Evolutionary conservation across 148 eudicot species (phyloP).

Genomic region (Fagopyrum homotropicum): DNA sequence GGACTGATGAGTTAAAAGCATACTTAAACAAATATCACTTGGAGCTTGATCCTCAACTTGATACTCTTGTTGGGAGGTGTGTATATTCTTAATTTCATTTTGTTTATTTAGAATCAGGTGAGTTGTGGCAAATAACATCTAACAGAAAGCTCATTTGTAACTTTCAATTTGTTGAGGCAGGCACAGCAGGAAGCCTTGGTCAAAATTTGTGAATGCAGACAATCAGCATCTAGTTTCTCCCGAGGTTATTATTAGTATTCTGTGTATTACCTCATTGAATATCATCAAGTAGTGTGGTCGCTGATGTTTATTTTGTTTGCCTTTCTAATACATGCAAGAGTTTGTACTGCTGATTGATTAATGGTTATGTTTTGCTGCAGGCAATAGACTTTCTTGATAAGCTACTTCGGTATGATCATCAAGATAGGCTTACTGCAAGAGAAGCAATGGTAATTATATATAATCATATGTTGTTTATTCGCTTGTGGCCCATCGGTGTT

Average conservation of each 20-base stretch:
- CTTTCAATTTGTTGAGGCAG: slow-evolving; percentile 25
- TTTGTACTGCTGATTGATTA: not conserved
- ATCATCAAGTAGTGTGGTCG: not conserved
- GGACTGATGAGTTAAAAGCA: slow-evolving; percentile 77
- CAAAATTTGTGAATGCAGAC: slow-evolving; percentile 79
- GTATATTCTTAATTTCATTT: not conserved
- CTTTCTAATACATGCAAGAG: not conserved
- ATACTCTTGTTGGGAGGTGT: slow-evolving; percentile 83
- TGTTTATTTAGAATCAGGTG: not conserved
- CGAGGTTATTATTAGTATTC: slow-evolving; percentile 48
- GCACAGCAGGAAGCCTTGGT: slow-evolving; percentile 97
- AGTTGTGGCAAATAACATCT: not conserved
- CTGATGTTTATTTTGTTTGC: not conserved
- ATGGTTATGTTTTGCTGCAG: slow-evolving; percentile 25
- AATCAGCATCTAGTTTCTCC: slow-evolving; percentile 94
- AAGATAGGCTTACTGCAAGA: slow-evolving; percentile 89
- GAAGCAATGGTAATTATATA: slow-evolving; percentile 79
- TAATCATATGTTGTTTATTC: not conserved
- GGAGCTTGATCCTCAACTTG: slow-evolving; percentile 75
- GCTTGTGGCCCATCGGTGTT: too few species aligned
- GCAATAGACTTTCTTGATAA: slow-evolving; percentile 93
- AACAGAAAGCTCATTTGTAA: not conserved
- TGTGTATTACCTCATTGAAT: not conserved
- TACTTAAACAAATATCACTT: slow-evolving; percentile 60
- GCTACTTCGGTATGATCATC: slow-evolving; percentile 97